Evolutionary conservation across 2,329 filamentous ascomycete species (phyloP), one percentile per base, ranked within the genome.

Genomic region (Pestalotiopsis sp.): DNA sequence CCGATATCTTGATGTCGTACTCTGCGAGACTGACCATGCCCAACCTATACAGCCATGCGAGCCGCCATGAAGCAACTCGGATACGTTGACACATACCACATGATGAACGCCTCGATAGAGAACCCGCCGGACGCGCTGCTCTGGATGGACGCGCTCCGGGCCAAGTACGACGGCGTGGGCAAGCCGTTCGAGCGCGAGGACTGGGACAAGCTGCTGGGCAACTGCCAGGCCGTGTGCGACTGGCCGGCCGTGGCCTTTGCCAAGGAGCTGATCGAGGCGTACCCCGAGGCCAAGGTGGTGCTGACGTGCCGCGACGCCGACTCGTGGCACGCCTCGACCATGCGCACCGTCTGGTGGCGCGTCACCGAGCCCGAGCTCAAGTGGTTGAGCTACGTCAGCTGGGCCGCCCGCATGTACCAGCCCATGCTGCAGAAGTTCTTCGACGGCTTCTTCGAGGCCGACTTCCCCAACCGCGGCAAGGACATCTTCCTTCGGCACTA

Each of bases 371-470:
- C 84, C 4, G 89, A 91, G 80, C 83, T 84, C 86, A 78, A 84
- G 82, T 80, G 85, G 68, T 82, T 89, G 14, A 85, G 86, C 52
- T 82, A 86, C 78, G 83, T 85, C 73, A 87, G 87, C 81, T 92
- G 90, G 90, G 90, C 87, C 25, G 89, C 90, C 7, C 83, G 86
- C 76, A 88, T 91, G 83, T 91, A 92, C 82, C 87, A 91, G 77
- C 90, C 89, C 52, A 92, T 92, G 90, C 84, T 92, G 69, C 84
- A 85, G 78, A 91, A 90, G 79, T 91, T 92, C 82, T 92, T 91
- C 81, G 86, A 89, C 74, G 86, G 85, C 68, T 92, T 91, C 80
- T 92, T 91, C 84, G 85, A 89, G 70, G 89, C 88, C 65, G 90
- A 92, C 76, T 92, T 92, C 77, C 86, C 87, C 76, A 86, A 86